Conservation (phyloP, 805 yeast species). For the Suhomyces sp. region DNA sequence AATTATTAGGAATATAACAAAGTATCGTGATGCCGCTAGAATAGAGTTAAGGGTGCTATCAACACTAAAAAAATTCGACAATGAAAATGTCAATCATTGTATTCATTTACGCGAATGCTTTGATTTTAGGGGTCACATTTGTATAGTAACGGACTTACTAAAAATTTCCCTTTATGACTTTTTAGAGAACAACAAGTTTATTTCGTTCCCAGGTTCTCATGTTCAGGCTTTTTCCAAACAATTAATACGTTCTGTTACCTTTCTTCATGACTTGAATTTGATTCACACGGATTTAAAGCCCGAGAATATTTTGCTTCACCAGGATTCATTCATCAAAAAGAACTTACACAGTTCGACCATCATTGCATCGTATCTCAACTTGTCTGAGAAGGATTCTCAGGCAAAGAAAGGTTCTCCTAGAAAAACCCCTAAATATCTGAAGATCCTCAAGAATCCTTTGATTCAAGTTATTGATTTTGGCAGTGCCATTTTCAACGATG, state of each 20-base stretch:
- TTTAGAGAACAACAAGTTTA: slow-evolving; percentile 75
- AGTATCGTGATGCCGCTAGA: slow-evolving; percentile 93
- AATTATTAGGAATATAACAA: slow-evolving; percentile 86
- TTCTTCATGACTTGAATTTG: slow-evolving; percentile 82
- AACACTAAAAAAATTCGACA: slow-evolving; percentile 71
- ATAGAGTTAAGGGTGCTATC: slow-evolving; percentile 84
- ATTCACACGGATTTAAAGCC: slow-evolving; percentile 98
- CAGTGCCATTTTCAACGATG: slow-evolving; percentile 91
- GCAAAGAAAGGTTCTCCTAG: slow-evolving; percentile 6
- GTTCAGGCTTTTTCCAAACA: slow-evolving; percentile 88
- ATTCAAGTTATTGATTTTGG: slow-evolving; percentile 95
- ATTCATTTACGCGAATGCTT: slow-evolving; percentile 85
- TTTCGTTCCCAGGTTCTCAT: slow-evolving; percentile 93
- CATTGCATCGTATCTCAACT: slow-evolving; percentile 31
- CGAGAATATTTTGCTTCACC: slow-evolving; percentile 78
- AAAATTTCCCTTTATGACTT: slow-evolving; percentile 89
- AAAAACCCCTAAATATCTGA: slow-evolving; percentile 35
- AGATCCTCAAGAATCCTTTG: slow-evolving; percentile 69
- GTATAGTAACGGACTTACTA: slow-evolving; percentile 85
- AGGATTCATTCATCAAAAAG: slow-evolving; percentile 46
- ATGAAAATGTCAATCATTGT: slow-evolving; percentile 67
- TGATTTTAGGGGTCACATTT: slow-evolving; percentile 90
- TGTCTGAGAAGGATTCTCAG: slow-evolving; percentile 9
- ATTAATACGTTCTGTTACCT: slow-evolving; percentile 78
- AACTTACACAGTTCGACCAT: slow-evolving; percentile 33